Conservation (phyloP, 331 rosid species). For the Quercus tomentella region DNA sequence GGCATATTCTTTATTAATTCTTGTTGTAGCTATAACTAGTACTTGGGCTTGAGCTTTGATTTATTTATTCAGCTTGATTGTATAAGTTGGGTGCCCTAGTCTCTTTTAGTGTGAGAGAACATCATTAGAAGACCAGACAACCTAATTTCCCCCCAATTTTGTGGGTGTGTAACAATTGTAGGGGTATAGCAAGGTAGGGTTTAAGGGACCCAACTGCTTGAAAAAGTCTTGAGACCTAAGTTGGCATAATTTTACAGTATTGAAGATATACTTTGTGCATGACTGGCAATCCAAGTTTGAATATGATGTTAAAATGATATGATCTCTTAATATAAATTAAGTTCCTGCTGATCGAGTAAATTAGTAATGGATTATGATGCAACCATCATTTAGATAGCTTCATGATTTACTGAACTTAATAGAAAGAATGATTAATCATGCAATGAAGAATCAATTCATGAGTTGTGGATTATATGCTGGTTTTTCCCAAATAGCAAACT, state of each 20-base stretch:
- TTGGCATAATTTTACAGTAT: neutral
- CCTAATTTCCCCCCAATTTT: too few species aligned
- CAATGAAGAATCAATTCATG: neutral
- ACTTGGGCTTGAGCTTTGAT: too few species aligned
- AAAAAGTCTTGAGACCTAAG: neutral
- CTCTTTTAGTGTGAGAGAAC: too few species aligned
- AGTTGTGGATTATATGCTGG: neutral
- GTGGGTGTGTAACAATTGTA: too few species aligned
- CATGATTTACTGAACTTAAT: neutral
- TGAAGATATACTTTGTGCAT: neutral
- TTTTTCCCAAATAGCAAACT: neutral
- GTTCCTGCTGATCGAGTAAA: neutral
- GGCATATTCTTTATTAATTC: too few species aligned
- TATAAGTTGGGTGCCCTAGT: too few species aligned
- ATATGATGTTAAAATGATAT: neutral
- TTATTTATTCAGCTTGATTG: too few species aligned
- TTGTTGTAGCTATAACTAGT: too few species aligned
- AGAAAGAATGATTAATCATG: too few species aligned
- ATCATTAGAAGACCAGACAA: too few species aligned
- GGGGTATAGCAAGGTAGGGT: too few species aligned
- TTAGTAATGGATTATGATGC: neutral
- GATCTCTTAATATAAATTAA: neutral
- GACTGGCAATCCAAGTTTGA: neutral
- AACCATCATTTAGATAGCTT: neutral
- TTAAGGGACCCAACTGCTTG: too few species aligned